Evolutionary conservation across 768 basidiomycete species (phyloP).

Genomic region (Psilocybe azurescens): DNA sequence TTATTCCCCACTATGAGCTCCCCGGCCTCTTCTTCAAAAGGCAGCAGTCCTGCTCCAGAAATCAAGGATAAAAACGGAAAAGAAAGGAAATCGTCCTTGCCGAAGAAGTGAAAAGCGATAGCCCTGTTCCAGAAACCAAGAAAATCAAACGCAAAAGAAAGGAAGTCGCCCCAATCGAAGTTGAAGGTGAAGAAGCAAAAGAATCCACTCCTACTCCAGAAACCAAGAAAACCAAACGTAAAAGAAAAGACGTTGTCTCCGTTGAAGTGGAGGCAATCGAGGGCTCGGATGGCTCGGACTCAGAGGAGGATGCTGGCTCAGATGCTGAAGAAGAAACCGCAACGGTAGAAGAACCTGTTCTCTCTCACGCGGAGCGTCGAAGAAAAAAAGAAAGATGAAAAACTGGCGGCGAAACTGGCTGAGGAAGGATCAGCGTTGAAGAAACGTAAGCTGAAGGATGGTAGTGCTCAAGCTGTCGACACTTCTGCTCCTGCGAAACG

Average conservation of each 20-base stretch:
- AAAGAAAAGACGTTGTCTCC: conserved; percentile 24
- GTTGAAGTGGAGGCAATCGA: conserved; percentile 2
- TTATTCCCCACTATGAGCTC: conserved; percentile 11
- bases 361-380: conserved; percentile 80
- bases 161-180: background rate
- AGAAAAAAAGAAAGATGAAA: conserved; percentile 60
- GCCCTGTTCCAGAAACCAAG: background rate
- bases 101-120: conserved; percentile 1
- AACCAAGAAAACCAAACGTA: conserved; percentile 33
- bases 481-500: conserved; percentile 49
- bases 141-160: background rate
- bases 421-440: conserved; percentile 36
- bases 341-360: conserved; percentile 49
- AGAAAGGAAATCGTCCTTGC: conserved; percentile 18
- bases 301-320: conserved; percentile 20
- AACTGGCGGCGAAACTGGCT: conserved; percentile 32
- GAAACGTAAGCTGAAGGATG: conserved; percentile 53
- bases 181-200: conserved; percentile 32
- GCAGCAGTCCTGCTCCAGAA: conserved; percentile 34
- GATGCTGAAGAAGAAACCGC: conserved; percentile 15
- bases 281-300: conserved; percentile 18
- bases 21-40: conserved; percentile 35
- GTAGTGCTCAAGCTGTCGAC: conserved; percentile 32
- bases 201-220: conserved; percentile 35
- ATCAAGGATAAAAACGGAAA: conserved; percentile 34